Evolutionary conservation across 148 eudicot genomes (phyloP), one percentile per base, ranked within the genome.

Genomic region (Silene conica): DNA sequence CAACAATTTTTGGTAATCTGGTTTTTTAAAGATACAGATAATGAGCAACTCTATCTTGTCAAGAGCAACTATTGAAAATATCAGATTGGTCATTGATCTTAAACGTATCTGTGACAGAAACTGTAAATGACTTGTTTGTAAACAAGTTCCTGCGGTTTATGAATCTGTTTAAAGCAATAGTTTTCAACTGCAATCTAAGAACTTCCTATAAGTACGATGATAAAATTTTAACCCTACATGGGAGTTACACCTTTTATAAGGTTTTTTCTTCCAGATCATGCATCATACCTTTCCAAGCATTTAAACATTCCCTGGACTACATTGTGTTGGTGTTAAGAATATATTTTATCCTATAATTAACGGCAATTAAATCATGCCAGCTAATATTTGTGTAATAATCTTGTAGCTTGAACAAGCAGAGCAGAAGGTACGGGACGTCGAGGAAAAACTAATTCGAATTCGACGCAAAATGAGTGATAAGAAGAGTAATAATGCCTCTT

Each of bases 391-490:
- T 16, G 67, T 66, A 56, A 72, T 63, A 31, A 16, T 25, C 63
- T 46, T 81, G 83, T 87, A 94, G 98, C 96, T 92, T 86, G 85
- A 77, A 56, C 82, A 87, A 80, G 84, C 96, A 61, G 85, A 94
- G 80, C 84, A 69, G 85, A 88, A 85, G 78, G 82, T 94, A 77
- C 79, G 83, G 21, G 87, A 90, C 78, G 63, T 96, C 22, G 78
- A 94, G 65, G 74, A 70, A 72, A 85, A 92, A 79, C 75, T 94
- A 70, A 89, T 88, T 79, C 87, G 85, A 63, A 78, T 89, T 71
- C 85, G 90, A 65, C 84, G 89, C 71, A 77, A 79, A 63, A 77
- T 70, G 15, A 79, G 43, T 70, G 77, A 56, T 20, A 70, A 68
- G 76, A 77, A 75, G 76, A 71, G 84, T 71, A 81, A 77, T 71